Percentiles rank a stretch among this genome's conserved stretches.
phyloP scores from a whole-genome alignment of 768 basidiomycete genomes.

The Termitomyces bulborhizus region DNA sequence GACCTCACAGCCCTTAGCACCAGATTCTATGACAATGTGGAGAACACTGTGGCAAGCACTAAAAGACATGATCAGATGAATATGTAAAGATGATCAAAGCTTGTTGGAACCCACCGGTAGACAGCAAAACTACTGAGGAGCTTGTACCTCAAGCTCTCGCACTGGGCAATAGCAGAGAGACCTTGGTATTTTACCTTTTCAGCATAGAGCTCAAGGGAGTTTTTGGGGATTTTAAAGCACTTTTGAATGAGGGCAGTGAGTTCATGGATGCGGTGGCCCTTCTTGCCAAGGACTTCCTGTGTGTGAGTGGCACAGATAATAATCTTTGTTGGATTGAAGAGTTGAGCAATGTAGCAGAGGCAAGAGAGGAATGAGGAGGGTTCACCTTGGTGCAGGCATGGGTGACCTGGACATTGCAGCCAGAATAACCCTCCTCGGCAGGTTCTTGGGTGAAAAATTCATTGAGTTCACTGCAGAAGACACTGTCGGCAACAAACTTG shows the following conservation, averaged over 20 bases:
- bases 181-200: conserved; percentile 99
- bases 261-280: conserved; percentile 98
- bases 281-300: conserved; percentile 97
- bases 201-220: conserved; percentile 97
- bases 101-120: conserved; percentile 63
- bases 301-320: conserved; percentile 99
- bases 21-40: conserved; percentile 99
- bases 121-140: conserved; percentile 99
- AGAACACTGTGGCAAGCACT: conserved; percentile 99
- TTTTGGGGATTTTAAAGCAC: conserved; percentile 99
- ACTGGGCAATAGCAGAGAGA: conserved; percentile 96
- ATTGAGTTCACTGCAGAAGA: conserved; percentile 97
- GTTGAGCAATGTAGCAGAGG: neutral
- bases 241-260: conserved; percentile 98
- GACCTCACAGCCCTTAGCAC: conserved; percentile 99
- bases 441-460: conserved; percentile 99
- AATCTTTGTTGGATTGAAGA: conserved; percentile 64
- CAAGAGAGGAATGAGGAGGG: neutral
- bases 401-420: conserved; percentile 98
- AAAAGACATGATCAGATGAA: neutral
- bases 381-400: conserved; percentile 96
- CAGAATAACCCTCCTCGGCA: conserved; percentile 99
- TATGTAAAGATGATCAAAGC: neutral
- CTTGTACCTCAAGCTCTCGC: conserved; percentile 98
- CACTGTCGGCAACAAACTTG: conserved; percentile 98